These are phyloP conservation scores for Backusella liffmaniae DNA, from an alignment of 192 early-diverging fungal genomes.

Conservation along the genomic window DNA sequence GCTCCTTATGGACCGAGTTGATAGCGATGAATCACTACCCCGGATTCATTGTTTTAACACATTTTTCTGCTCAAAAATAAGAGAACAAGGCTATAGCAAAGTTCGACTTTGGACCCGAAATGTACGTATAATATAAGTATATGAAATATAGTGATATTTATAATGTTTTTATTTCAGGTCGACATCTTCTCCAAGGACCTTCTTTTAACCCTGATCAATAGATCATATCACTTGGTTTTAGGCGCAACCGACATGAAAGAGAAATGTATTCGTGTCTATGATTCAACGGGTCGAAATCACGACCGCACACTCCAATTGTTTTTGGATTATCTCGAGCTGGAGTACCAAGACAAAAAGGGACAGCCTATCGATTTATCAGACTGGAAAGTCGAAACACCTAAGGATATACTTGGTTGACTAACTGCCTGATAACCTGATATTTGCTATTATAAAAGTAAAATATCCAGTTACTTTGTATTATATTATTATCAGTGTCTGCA, in stretches of 20 bases:
- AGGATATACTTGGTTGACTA: conserved; percentile 41
- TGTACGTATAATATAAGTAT: conserved; percentile 4
- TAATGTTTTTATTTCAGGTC: conserved; percentile 24
- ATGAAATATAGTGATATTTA: no score
- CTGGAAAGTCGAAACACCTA: conserved; percentile 67
- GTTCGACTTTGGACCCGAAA: conserved; percentile 84
- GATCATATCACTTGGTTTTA: conserved; percentile 47
- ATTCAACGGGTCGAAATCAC: conserved; percentile 74
- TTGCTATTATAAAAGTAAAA: no score
- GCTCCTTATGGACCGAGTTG: conserved; percentile 67
- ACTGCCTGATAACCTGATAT: conserved; percentile 38
- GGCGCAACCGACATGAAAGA: conserved; percentile 45
- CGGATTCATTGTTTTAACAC: conserved; percentile 88
- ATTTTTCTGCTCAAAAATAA: conserved; percentile 81
- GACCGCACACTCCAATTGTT: conserved; percentile 53
- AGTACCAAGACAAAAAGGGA: conserved; percentile 73
- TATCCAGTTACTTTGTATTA: no score
- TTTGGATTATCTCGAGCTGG: conserved; percentile 65
- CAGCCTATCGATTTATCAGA: conserved; percentile 54
- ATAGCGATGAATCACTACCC: conserved; percentile 43
- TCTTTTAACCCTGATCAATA: conserved; percentile 82
- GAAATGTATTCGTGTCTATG: conserved; percentile 77
- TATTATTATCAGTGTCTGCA: no score
- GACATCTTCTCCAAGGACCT: conserved; percentile 78
- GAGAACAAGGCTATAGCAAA: conserved; percentile 64